These are phyloP conservation scores for Blastocystis sp. DNA, from an alignment of 352 stramenopile genomes.

Conservation along the genomic window DNA sequence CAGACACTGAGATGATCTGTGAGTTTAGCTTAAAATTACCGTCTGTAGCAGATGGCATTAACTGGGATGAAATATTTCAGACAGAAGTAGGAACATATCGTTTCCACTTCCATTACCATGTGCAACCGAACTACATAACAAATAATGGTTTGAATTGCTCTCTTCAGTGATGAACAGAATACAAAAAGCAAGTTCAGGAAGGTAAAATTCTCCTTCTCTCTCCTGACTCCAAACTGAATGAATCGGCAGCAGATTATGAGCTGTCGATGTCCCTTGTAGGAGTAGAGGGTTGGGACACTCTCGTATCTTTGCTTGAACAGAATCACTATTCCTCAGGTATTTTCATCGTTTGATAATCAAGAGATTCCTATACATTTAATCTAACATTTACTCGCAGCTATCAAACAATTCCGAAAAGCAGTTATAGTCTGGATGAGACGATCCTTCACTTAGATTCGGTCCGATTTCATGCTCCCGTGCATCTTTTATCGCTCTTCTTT, in stretches of 20 bases:
- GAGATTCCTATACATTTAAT: background rate
- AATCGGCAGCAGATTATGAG: background rate
- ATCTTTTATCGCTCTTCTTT: background rate
- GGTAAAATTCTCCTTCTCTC: background rate
- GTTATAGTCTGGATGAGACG: background rate
- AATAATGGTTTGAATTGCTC: background rate
- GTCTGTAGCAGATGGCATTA: background rate
- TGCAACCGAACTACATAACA: background rate
- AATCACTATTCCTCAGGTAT: background rate
- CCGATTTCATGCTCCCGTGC: background rate
- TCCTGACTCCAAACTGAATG: background rate
- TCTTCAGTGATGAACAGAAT: background rate
- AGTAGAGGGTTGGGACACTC: background rate
- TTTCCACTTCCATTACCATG: background rate
- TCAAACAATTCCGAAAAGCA: background rate
- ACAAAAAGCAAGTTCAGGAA: background rate
- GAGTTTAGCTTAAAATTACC: background rate
- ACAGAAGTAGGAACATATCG: background rate
- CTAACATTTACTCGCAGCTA: background rate
- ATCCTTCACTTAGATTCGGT: background rate
- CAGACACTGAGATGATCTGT: background rate
- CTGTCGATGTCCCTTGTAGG: background rate
- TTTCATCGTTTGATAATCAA: background rate
- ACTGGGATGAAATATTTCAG: constrained; percentile 21
- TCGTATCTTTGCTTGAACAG: background rate